Evolutionary conservation across 352 stramenopile species (phyloP).

Genomic region (Phytophthora idaei): DNA sequence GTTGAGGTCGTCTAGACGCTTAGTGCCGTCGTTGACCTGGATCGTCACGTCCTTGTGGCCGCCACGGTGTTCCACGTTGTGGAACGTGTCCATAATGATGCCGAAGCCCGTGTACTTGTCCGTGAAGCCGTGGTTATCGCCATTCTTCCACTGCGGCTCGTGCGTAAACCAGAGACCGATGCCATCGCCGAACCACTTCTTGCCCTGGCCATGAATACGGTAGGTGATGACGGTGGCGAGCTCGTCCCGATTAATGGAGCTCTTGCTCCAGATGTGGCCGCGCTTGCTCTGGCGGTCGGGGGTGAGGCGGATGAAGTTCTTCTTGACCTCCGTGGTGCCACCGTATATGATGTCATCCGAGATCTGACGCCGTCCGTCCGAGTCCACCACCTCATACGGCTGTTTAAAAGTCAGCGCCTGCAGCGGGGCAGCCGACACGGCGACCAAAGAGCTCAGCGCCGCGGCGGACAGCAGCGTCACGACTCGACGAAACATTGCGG

Average conservation of each 20-base stretch:
- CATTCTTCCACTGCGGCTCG: constrained; percentile 52
- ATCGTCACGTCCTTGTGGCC: constrained; percentile 85
- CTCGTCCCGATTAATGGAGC: constrained; percentile 50
- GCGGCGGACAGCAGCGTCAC: constrained; percentile 32
- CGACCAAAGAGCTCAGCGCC: constrained; percentile 28
- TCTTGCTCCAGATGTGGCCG: constrained; percentile 74
- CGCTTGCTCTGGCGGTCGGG: constrained; percentile 83
- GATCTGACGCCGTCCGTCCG: constrained; percentile 61
- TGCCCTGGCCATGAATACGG: constrained; percentile 77
- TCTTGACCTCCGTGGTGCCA: constrained; percentile 75
- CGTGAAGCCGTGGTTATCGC: constrained; percentile 79
- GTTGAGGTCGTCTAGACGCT: constrained; percentile 70
- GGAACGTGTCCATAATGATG: constrained; percentile 81
- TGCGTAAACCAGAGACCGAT: constrained; percentile 80
- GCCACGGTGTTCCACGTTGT: constrained; percentile 77
- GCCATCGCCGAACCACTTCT: constrained; percentile 83
- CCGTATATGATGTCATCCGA: constrained; percentile 57
- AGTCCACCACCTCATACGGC: constrained; percentile 68
- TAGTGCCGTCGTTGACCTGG: constrained; percentile 78
- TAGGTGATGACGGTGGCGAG: constrained; percentile 70
- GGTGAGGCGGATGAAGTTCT: constrained; percentile 84
- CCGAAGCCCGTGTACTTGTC: constrained; percentile 75
- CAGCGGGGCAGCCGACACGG: constrained; percentile 29
- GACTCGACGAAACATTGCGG: constrained; percentile 30
- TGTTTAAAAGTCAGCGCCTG: constrained; percentile 61